Percentiles rank a stretch among this genome's conserved stretches.
These are phyloP conservation scores for Berberis vulgaris DNA, from an alignment of 164 flowering plant species.

Conservation along the genomic window DNA sequence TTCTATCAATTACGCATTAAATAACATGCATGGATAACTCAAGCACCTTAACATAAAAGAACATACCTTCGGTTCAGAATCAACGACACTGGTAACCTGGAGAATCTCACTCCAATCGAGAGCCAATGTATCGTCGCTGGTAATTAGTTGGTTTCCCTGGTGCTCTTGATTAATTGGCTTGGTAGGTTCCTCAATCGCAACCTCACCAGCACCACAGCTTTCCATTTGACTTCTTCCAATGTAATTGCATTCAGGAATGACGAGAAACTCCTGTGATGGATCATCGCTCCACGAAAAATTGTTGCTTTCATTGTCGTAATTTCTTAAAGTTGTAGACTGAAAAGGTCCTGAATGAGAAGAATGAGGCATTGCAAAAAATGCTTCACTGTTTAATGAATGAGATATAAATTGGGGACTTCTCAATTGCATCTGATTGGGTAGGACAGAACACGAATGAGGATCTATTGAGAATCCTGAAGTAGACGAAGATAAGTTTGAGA, in stretches of 20 bases:
- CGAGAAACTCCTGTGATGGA: conserved; percentile 36
- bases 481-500: conserved; percentile 67
- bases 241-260: conserved; percentile 31
- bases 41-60: not conserved
- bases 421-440: conserved; percentile 34
- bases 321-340: conserved; percentile 35
- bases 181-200: conserved; percentile 42
- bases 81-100: conserved; percentile 30
- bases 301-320: conserved; percentile 32
- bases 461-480: conserved; percentile 60
- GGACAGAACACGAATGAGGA: conserved; percentile 58
- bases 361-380: conserved; percentile 26
- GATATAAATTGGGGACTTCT: conserved; percentile 38
- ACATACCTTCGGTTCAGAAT: conserved; percentile 50
- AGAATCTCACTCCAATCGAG: conserved; percentile 70
- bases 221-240: conserved; percentile 37
- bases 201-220: conserved; percentile 23
- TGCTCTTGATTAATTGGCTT: conserved; percentile 52
- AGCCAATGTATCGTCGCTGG: conserved; percentile 54
- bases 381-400: conserved; percentile 33
- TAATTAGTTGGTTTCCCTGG: conserved; percentile 78
- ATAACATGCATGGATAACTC: not conserved
- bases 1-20: not conserved
- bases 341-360: conserved; percentile 37
- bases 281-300: conserved; percentile 59